Base-by-base conservation (phyloP, 2,329 filamentous ascomycete species). In the Beauveria sp. region DNA sequence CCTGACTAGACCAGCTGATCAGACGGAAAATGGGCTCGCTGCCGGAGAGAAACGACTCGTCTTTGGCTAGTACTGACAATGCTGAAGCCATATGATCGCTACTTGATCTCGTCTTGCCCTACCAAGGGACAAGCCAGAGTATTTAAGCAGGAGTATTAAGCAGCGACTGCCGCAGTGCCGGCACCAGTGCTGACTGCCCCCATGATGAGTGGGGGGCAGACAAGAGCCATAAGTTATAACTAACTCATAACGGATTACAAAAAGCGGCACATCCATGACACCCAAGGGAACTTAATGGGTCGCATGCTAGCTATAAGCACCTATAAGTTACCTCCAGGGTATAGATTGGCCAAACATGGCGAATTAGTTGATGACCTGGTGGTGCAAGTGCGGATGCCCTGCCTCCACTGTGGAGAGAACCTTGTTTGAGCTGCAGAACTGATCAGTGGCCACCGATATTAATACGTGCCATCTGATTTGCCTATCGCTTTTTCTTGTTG, bases 251-350 rank as follows among this genome's bases (percentile, higher is more conserved):
- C 18, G 16, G 40, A 43, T 18, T 43, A 43, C 8, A 47, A 47
- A 45, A 24, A 24, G 20, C 12, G 12, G 45, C 71, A 73, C 72
- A 46, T 46, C 30, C 30, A 34, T 34, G 30, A 34, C 30, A 34
- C 34, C 26, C 34, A 38, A 38, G 4, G 34, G 34, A 38, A 38
- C 34, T 38, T 38, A 14, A 38, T 38, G 34, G 34, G 5, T 1
- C 34, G 5, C 12, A 14, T 38, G 34, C 34, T 14, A 38, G 34
- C 34, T 38, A 38, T 38, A 38, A 14, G 5, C 12, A 38, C 34
- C 34, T 38, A 38, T 6, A 38, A 38, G 34, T 38, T 38, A 38
- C 34, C 5, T 38, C 14, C 34, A 38, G 34, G 34, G 34, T 38
- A 14, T 38, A 38, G 34, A 38, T 38, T 38, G 34, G 34, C 34